Evolutionary conservation across 345 rosid genomes (phyloP), one percentile per base, ranked within the genome.

Genomic region (Populus alba): DNA sequence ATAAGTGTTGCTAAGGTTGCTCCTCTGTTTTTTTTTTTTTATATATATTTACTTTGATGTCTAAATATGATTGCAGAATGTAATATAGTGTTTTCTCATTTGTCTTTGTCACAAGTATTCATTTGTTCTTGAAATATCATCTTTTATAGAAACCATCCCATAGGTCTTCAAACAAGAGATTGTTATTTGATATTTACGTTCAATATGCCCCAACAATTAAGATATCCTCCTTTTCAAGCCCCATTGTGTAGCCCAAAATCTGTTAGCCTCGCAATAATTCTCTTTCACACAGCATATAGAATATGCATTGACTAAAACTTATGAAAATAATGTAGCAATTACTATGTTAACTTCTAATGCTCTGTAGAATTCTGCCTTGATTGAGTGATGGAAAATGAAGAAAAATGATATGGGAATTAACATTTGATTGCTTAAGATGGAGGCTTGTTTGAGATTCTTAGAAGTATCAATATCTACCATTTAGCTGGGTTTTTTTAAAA

Each of bases 1-100:
- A 95, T 95, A 84, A 95, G 99, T 72, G 88, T 95, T 72, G 98
- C 97, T 51, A 95, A 95, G 99, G 99, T 95, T 82, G 68, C 77
- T 63, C 39, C 43, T 55, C 61, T 45, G 37, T 73, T n/a, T 70
- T 37, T 65, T 37, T n/a, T n/a, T 3, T 3, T 31, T 31, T 31
- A 31, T 2, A 33, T 9, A 6, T 41, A 67, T 47, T 51, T 78
- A 31, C 57, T 67, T 68, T 33, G 31, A 43, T 39, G 67, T 75
- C 33, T 80, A 51, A 51, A 25, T 17, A 10, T 39, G 11, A 71
- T 35, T 45, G 37, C 7, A 9, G 49, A 51, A 63, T 66, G 41
- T 27, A 23, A 27, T 45, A n/a, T 25, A 43, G 49, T 23, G 65
- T 23, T 55, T 35, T 27, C 47, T 17, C 29, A 31, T 22, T 37